Conservation (phyloP, 176 grass and related monocot species). For the Aegilops speltoides region DNA sequence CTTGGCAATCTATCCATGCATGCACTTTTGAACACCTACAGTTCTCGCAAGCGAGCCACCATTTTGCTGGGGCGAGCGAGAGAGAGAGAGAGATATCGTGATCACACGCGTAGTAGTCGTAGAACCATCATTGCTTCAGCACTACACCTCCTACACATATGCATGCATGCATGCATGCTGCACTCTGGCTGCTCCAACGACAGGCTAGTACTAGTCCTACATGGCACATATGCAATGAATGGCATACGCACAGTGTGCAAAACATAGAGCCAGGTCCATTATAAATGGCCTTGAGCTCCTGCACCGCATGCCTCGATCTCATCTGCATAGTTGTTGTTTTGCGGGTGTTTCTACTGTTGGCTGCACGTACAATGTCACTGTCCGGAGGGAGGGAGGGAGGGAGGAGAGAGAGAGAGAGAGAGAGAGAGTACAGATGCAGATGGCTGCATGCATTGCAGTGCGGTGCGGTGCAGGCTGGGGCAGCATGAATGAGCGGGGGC, state of each 20-base stretch:
- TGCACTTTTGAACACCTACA: neutral
- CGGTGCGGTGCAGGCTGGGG: neutral
- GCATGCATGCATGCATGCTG: neutral
- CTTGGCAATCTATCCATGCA: neutral
- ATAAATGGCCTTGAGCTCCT: conserved; percentile 10
- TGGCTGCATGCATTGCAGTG: neutral
- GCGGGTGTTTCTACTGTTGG: conserved; percentile 4
- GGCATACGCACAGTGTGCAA: neutral
- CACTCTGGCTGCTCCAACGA: neutral
- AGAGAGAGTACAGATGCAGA: neutral
- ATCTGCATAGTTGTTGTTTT: conserved; percentile 13
- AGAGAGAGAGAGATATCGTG: neutral
- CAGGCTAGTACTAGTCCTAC: neutral
- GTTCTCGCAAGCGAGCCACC: neutral
- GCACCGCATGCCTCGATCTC: neutral
- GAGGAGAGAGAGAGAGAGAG: neutral
- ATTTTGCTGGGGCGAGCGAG: neutral
- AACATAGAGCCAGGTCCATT: neutral
- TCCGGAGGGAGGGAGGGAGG: neutral
- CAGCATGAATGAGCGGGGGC: conserved; percentile 15
- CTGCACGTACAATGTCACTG: neutral
- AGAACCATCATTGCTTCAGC: neutral
- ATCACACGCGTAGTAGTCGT: neutral
- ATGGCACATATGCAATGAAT: neutral
- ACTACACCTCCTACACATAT: neutral